Base-by-base conservation (phyloP, 177 flowering plant species). In the Vitis hybrid region DNA sequence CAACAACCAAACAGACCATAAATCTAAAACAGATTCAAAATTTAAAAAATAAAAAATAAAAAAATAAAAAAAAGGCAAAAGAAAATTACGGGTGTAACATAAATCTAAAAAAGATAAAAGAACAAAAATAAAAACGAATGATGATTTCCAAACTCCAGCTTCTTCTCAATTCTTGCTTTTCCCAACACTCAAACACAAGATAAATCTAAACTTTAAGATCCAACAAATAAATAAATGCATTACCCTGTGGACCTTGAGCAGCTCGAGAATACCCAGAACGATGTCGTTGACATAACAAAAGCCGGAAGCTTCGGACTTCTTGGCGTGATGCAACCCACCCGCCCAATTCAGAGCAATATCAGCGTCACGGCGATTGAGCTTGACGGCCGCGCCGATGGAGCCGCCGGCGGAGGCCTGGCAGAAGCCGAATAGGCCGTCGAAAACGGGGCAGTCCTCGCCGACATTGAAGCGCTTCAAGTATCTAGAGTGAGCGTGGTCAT, bases 291-390 rank as follows among this genome's bases (percentile, higher is more conserved):
- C 94, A 72, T 91, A 91, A 70, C 97, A 91, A 63, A 91, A 91
- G 5, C 97, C 97, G 12, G 97, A 91, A 7, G 97, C 97, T 83
- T 90, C 94, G 58, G 88, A 76, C 76, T 90, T 91, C 85, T 90
- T 90, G 15, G 94, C 97, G 64, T 91, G 94, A 69, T 90, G 94
- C 60, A 91, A 64, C 1, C 94, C 97, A 16, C 97, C 97, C 3
- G 93, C 95, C 97, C 97, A 92, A 69, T 92, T 92, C 59, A 92
- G 15, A n/a, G 93, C 92, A 51, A 92, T 87, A 64, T 92, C 97
- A 1, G 92, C 85, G 26, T 86, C 89, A 5, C 79, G 73, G 1
- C 89, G 80, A 51, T 92, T 92, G 59, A 91, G 77, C 79, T 85
- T 87, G 8, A 86, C 92, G 19, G 94, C 93, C 15, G 90, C 92